phyloP scores from a whole-genome alignment of 768 basidiomycete genomes.

The Boletus subparvulus region DNA sequence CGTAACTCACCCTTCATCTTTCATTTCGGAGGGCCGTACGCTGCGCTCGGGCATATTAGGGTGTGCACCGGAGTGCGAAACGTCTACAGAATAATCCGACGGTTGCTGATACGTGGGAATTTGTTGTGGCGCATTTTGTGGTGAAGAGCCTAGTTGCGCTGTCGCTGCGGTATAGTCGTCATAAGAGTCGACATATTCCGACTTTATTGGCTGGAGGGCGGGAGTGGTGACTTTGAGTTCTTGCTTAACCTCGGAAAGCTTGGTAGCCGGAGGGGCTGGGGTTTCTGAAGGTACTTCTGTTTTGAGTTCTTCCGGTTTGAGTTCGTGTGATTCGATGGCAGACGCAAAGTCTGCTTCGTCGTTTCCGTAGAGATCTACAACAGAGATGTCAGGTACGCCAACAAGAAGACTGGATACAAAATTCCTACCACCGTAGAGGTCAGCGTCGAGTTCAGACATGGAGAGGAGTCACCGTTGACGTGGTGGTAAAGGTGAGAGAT shows the following conservation, averaged over 20 bases:
- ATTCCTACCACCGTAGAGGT: slow-evolving; percentile 79
- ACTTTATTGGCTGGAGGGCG: slow-evolving; percentile 6
- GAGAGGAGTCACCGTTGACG: slow-evolving; percentile 7
- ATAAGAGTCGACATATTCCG: slow-evolving; percentile 12
- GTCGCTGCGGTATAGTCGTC: slow-evolving; percentile 15
- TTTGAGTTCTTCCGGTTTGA: slow-evolving; percentile 27
- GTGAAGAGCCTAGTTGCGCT: slow-evolving; percentile 32
- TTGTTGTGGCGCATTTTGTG: slow-evolving; percentile 55
- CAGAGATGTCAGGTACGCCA: neutral
- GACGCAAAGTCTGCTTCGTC: slow-evolving; percentile 61
- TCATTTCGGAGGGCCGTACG: slow-evolving; percentile 86
- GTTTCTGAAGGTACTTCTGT: slow-evolving; percentile 27
- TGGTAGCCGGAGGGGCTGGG: slow-evolving; percentile 20
- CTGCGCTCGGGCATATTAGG: slow-evolving; percentile 55
- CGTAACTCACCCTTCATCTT: slow-evolving; percentile 93
- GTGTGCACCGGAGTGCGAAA: slow-evolving; percentile 37
- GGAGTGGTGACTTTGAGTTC: slow-evolving; percentile 12
- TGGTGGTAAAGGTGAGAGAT: slow-evolving; percentile 39
- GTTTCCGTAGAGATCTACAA: slow-evolving; percentile 64
- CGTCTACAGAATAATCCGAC: slow-evolving; percentile 47
- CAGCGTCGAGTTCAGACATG: slow-evolving; percentile 86
- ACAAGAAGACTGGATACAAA: neutral
- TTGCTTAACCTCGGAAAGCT: slow-evolving; percentile 20
- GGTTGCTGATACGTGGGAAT: slow-evolving; percentile 80
- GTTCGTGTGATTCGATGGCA: slow-evolving; percentile 40